Evolutionary conservation across 495 filamentous ascomycete genomes (phyloP), one percentile per base, ranked within the genome.

Genomic region (Sabuloglossum arenarium): DNA sequence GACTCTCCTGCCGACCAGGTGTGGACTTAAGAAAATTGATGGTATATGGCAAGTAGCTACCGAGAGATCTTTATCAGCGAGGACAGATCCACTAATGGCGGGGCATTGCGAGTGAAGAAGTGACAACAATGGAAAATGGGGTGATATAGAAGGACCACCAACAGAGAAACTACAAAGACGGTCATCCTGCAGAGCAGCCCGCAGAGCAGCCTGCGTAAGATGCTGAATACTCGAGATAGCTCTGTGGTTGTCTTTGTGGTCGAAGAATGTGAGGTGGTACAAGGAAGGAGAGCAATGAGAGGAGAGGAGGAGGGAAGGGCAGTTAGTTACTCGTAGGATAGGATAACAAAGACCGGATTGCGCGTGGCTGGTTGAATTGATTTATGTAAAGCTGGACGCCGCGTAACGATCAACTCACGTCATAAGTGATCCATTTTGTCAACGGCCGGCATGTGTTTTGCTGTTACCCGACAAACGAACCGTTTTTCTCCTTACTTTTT

Each of bases 21-120:
- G 45, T 49, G 8, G 10, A n/a, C 45, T 24, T 28, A 32, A 70
- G 66, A 60, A 94, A 96, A 63, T 90, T 80, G 60, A 94, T 73
- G 1, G 89, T 96, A 64, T 93, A 85, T 6, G 89, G 89, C 28
- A 94, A 79, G 65, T 93, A 93, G 45, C 89, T 94, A 61, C 54
- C 23, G 29, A 32, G 50, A 46, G n/a, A 45, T 23, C 46, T 56
- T 53, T 54, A 32, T 60, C 49, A 65, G 55, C 32, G 54, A 55
- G 49, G 53, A 52, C 52, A 53, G 58, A 19, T 28, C 34, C 34
- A 54, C n/a, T n/a, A n/a, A n/a, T n/a, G n/a, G n/a, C n/a, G 42
- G 21, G 34, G 11, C 21, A 57, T 24, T 29, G 32, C 3, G 5
- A 11, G 30, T 11, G 30, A 32, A 11, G 30, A 11, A 11, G 11